Conservation (phyloP, 2,329 filamentous ascomycete genomes). For the Aureobasidium sp. region DNA sequence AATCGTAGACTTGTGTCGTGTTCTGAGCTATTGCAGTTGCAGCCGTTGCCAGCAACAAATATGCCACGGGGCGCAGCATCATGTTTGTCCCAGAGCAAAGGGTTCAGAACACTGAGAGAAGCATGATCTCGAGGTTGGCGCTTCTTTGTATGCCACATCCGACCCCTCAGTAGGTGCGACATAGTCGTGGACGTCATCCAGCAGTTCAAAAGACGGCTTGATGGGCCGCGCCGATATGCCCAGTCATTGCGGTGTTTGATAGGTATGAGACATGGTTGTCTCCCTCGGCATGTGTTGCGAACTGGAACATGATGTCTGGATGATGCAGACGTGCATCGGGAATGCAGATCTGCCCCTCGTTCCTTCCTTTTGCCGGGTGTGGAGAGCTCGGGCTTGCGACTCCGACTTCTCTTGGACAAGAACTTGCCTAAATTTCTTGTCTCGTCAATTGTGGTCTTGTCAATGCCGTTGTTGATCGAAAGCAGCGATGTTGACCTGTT, state of each 20-base stretch:
- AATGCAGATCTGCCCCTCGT: background rate
- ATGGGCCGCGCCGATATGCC: background rate
- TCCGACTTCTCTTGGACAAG: background rate
- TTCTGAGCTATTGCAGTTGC: background rate
- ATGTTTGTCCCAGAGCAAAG: background rate
- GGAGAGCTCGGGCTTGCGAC: background rate
- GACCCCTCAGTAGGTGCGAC: background rate
- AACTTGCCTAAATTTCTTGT: background rate
- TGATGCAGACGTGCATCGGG: background rate
- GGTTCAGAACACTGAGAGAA: too few species aligned
- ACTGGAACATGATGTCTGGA: background rate
- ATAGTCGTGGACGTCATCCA: background rate
- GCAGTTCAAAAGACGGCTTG: background rate
- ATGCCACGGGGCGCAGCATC: background rate
- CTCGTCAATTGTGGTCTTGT: too few species aligned
- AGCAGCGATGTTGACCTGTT: background rate
- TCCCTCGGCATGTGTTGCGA: background rate
- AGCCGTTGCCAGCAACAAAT: background rate
- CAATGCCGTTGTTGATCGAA: background rate
- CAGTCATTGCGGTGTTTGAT: background rate
- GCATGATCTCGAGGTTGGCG: background rate
- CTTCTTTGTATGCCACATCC: background rate
- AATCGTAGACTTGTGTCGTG: constrained; percentile 19
- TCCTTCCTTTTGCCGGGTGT: background rate
- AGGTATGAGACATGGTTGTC: background rate